These are phyloP conservation scores for Schizothecium vesticola DNA, from an alignment of 495 filamentous ascomycete genomes.

Conservation along the genomic window DNA sequence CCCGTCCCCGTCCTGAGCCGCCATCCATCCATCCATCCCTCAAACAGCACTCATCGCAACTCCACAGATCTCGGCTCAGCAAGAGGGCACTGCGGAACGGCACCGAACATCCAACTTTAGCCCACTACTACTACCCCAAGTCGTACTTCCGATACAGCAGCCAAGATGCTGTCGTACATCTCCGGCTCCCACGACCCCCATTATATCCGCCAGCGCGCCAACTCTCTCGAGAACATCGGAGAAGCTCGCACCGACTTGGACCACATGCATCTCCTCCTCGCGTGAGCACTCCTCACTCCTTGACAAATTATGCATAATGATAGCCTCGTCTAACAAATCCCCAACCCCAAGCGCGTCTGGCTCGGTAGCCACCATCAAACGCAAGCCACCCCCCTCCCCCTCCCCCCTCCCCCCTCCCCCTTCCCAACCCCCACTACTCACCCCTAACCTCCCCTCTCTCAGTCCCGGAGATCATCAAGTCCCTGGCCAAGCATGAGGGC, in stretches of 20 bases:
- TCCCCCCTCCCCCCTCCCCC: too few species aligned
- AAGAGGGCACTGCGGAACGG: neutral
- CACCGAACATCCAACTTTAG: neutral
- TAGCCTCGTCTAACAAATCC: slow-evolving; percentile 35
- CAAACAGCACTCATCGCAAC: neutral
- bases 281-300: slow-evolving; percentile 61
- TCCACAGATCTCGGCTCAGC: neutral
- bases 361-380: slow-evolving; percentile 82
- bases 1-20: neutral
- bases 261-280: slow-evolving; percentile 67
- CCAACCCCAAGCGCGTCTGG: slow-evolving; percentile 25
- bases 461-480: slow-evolving; percentile 62
- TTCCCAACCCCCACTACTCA: neutral
- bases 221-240: slow-evolving; percentile 30
- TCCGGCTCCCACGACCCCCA: slow-evolving; percentile 31
- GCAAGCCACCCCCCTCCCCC: slow-evolving; percentile 2
- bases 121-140: too few species aligned
- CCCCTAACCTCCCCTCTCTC: neutral
- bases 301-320: slow-evolving; percentile 37
- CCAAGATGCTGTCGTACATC: slow-evolving; percentile 32
- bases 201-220: slow-evolving; percentile 22
- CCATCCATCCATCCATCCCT: neutral
- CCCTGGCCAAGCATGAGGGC: slow-evolving; percentile 47
- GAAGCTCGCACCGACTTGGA: slow-evolving; percentile 53
- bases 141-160: neutral